A percentile compares a stretch with the other conserved stretches of the same genome.
These are phyloP conservation scores for Cyberlindnera xishuangbannaensis DNA, from an alignment of 805 yeast genomes.

Conservation along the genomic window DNA sequence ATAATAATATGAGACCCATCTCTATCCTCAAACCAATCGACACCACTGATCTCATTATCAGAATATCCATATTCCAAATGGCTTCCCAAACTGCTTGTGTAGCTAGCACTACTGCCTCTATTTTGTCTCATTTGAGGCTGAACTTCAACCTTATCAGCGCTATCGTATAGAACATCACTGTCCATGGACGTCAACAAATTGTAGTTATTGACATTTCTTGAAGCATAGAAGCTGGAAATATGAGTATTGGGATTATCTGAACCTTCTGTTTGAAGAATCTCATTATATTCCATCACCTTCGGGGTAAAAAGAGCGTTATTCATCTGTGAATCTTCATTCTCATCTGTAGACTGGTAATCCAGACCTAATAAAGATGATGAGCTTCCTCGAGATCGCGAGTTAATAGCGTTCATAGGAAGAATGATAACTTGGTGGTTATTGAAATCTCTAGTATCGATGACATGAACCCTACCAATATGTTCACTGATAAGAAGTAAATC, in stretches of 20 bases:
- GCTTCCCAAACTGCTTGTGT: constrained; percentile 6
- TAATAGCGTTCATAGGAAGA: constrained; percentile 39
- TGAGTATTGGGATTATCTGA: constrained; percentile 3
- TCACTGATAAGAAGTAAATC: constrained; percentile 76
- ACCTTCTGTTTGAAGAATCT: constrained; percentile 19
- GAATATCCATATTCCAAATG: constrained; percentile 22
- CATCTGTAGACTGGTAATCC: neutral
- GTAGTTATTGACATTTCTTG: constrained; percentile 22
- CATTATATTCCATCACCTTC: constrained; percentile 21
- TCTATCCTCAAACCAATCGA: constrained; percentile 48
- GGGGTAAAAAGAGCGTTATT: constrained; percentile 12
- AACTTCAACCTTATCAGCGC: constrained; percentile 21
- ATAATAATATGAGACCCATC: constrained; percentile 50
- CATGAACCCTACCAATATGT: constrained; percentile 82
- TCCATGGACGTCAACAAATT: constrained; percentile 17
- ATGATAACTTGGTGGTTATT: constrained; percentile 71
- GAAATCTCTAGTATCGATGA: constrained; percentile 71
- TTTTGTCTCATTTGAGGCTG: constrained; percentile 7
- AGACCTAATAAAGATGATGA: constrained; percentile 7
- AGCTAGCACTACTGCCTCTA: constrained; percentile 9
- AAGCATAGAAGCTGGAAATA: too few species aligned
- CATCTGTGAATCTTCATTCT: neutral
- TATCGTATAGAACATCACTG: constrained; percentile 11
- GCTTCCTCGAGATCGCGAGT: constrained; percentile 7
- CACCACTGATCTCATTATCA: constrained; percentile 53